Base-by-base conservation (phyloP, 1,139 yeast genomes). In the Saccharomycopsis crataegensis region DNA sequence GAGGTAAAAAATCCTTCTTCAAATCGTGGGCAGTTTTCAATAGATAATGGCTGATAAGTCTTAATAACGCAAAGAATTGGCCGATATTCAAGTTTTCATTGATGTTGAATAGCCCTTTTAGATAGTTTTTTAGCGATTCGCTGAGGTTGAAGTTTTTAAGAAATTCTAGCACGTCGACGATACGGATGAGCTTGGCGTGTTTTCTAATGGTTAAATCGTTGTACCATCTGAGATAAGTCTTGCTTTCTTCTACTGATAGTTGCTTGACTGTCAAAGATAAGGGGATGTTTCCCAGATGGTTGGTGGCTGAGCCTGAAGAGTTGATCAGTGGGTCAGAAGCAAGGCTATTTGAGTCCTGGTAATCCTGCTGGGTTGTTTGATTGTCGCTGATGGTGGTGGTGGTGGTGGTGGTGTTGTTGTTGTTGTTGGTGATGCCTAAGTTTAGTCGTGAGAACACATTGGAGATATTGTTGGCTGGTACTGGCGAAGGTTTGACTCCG, bases 151-250 rank as follows among this genome's bases (percentile, higher is more conserved):
- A 86, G 65, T 86, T 86, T 58, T 72, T 66, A 56, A 86, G 67
- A 61, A 86, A 86, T 48, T 67, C 72, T 67, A 80, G 84, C 7
- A 86, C 86, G 62, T 86, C 93, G 1, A 68, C 70, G 61, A 86
- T 68, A 11, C 79, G 70, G 17, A 85, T 78, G 38, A 86, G 70
- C 59, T 83, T 73, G 43, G 78, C 71, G 59, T 77, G 78, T 47
- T 74, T 72, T 50, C 87, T 74, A 12, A 83, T 76, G 47, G 82
- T 73, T 14, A 86, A 81, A 62, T 82, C 84, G 61, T 82, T 80
- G 64, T 85, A 86, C 94, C 94, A 86, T 61, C 93, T 70, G 65
- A 84, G 73, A 65, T 86, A 86, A 0, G 93, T 84, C 61, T 81
- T 80, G 2, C 82, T 77, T 62, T 86, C 94, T 57, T 80, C 81